Evolutionary conservation across 345 rosid genomes (phyloP).

Genomic region (thale cress (Arabidopsis thaliana)): DNA sequence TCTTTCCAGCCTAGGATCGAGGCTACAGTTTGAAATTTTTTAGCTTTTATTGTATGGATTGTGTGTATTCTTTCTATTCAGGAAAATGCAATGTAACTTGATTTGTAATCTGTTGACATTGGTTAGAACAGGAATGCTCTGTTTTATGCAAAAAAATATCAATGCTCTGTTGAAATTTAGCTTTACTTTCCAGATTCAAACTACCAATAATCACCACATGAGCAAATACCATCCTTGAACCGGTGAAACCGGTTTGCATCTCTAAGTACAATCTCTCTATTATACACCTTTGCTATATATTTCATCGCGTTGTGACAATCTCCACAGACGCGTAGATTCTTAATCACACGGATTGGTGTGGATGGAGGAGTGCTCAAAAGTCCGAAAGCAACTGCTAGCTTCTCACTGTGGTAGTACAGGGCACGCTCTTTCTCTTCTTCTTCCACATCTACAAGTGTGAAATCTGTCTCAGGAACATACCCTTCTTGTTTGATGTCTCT

Average conservation of each 20-base stretch:
- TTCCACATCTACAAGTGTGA: constrained; percentile 57
- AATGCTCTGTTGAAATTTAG: not conserved
- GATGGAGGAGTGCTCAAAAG: constrained; percentile 53
- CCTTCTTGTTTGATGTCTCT: constrained; percentile 58
- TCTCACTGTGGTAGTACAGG: constrained; percentile 54
- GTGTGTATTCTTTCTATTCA: constrained; percentile 19
- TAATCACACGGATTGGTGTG: constrained; percentile 50
- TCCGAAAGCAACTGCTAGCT: constrained; percentile 57
- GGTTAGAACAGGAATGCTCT: constrained; percentile 4
- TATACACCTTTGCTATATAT: constrained; percentile 52
- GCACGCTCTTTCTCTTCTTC: constrained; percentile 62
- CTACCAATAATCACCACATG: constrained; percentile 54
- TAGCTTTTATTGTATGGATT: not conserved
- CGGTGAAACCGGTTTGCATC: constrained; percentile 62
- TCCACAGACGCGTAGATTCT: constrained; percentile 57
- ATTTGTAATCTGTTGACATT: constrained; percentile 19
- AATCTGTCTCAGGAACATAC: constrained; percentile 58
- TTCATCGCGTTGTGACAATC: constrained; percentile 58
- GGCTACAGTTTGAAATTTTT: constrained; percentile 52
- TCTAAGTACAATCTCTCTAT: constrained; percentile 56
- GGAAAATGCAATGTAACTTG: constrained; percentile 18
- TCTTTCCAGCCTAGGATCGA: constrained; percentile 89
- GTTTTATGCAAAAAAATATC: not conserved
- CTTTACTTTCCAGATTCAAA: not conserved
- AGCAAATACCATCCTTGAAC: constrained; percentile 55